Conservation (phyloP, 352 stramenopile species). For the Achlya hypogyna region DNA sequence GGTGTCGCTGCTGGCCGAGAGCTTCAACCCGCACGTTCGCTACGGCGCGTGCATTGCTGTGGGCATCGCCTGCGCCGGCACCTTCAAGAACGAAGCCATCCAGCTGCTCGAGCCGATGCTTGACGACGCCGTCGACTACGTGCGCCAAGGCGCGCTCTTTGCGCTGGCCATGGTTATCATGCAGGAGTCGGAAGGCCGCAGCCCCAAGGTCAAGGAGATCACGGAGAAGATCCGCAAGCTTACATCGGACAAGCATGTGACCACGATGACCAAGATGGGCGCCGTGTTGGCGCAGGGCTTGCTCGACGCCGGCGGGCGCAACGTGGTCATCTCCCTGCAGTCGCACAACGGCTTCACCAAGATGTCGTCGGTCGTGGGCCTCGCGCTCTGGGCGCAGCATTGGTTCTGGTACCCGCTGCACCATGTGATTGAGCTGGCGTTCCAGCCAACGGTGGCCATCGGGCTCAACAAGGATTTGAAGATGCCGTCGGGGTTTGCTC, state of each 20-base stretch:
- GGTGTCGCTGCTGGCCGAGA: slow-evolving; percentile 95
- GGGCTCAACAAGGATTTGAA: slow-evolving; percentile 98
- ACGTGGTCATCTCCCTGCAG: slow-evolving; percentile 94
- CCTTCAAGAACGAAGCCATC: slow-evolving; percentile 94
- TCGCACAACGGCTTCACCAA: slow-evolving; percentile 97
- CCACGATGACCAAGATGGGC: slow-evolving; percentile 98
- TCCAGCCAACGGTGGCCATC: slow-evolving; percentile 94
- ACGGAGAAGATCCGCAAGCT: slow-evolving; percentile 82
- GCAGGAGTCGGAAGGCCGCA: slow-evolving; percentile 90
- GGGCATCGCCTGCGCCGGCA: slow-evolving; percentile 96
- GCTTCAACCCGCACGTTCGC: slow-evolving; percentile 99
- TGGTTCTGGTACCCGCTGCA: slow-evolving; percentile 99
- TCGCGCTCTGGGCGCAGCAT: slow-evolving; percentile 97
- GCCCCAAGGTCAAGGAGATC: slow-evolving; percentile 79
- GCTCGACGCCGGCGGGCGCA: slow-evolving; percentile 95
- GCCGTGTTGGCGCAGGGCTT: slow-evolving; percentile 96
- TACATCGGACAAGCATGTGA: slow-evolving; percentile 97
- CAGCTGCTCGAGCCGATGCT: slow-evolving; percentile 96
- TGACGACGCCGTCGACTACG: slow-evolving; percentile 97
- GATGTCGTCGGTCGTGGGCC: slow-evolving; percentile 92
- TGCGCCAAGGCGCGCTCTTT: slow-evolving; percentile 96
- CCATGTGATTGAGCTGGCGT: slow-evolving; percentile 95
- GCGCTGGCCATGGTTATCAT: slow-evolving; percentile 98
- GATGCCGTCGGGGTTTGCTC: slow-evolving; percentile 91
- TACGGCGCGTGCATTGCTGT: slow-evolving; percentile 98